Conservation (phyloP, 176 grass and related monocot species). For the Avena eriantha region DNA sequence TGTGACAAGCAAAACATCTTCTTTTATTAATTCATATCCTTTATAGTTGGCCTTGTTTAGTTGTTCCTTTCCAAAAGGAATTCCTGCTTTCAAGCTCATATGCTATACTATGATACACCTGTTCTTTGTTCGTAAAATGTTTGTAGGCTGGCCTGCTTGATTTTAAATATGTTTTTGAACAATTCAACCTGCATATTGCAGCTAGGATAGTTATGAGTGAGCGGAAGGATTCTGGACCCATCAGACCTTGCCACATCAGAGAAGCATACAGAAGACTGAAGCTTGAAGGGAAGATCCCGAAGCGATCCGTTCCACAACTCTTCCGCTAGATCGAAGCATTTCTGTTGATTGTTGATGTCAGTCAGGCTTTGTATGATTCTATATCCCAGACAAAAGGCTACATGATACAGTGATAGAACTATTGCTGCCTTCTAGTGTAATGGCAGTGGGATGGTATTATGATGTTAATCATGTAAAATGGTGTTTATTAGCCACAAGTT, state of each 20-base stretch:
- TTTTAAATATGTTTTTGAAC: neutral
- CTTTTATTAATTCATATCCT: neutral
- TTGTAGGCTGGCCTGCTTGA: neutral
- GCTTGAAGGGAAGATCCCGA: constrained; percentile 80
- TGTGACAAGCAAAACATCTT: neutral
- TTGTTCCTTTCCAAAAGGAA: neutral
- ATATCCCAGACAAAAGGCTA: neutral
- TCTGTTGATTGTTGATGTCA: neutral
- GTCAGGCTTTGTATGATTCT: neutral
- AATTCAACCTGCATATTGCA: constrained; percentile 50
- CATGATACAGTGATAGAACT: neutral
- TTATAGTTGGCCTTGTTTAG: neutral
- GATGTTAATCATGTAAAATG: no score
- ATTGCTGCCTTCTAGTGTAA: neutral
- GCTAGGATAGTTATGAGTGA: constrained; percentile 84
- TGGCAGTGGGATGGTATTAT: no score
- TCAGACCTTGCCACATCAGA: constrained; percentile 93
- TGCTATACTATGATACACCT: neutral
- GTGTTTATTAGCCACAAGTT: no score
- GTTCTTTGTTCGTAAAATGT: neutral
- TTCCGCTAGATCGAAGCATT: constrained; percentile 61
- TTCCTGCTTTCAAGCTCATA: neutral
- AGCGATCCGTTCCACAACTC: constrained; percentile 71
- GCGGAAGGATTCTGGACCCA: constrained; percentile 84
- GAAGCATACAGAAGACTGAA: constrained; percentile 91